Evolutionary conservation across 2,329 filamentous ascomycete species (phyloP).

Genomic region (Alternaria viburni): DNA sequence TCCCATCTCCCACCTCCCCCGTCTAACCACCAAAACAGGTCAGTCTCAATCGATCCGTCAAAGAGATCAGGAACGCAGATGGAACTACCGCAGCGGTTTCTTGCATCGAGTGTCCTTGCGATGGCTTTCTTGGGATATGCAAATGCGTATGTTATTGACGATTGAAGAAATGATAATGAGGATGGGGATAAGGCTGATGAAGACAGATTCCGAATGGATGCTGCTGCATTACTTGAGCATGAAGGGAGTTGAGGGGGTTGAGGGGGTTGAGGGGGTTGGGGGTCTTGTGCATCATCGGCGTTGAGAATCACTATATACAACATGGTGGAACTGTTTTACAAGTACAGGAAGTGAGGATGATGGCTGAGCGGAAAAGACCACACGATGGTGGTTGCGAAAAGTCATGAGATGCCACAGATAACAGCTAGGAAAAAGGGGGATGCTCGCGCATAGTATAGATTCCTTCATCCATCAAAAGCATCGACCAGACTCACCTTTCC

Average conservation of each 20-base stretch:
- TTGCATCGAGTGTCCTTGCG: slow-evolving; percentile 37
- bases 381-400: not conserved
- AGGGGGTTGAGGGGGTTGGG: not conserved
- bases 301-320: slow-evolving; percentile 12
- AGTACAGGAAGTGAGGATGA: not conserved
- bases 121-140: slow-evolving; percentile 25
- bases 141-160: slow-evolving; percentile 32
- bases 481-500: not conserved
- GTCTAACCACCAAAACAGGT: slow-evolving; percentile 14
- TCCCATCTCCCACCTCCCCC: too few relatives aligned
- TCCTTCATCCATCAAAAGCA: not conserved
- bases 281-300: not conserved
- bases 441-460: not conserved
- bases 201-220: slow-evolving; percentile 36
- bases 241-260: not conserved
- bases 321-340: not conserved
- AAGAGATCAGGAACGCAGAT: slow-evolving; percentile 20
- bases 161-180: not conserved
- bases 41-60: slow-evolving; percentile 29
- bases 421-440: not conserved
- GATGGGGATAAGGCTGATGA: not conserved
- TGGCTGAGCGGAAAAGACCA: not conserved
- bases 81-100: slow-evolving; percentile 9
- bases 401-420: not conserved
- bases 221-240: slow-evolving; percentile 26